Base-by-base conservation (phyloP, 2,329 filamentous ascomycete genomes). In the Colletotrichum neosansevieriae region DNA sequence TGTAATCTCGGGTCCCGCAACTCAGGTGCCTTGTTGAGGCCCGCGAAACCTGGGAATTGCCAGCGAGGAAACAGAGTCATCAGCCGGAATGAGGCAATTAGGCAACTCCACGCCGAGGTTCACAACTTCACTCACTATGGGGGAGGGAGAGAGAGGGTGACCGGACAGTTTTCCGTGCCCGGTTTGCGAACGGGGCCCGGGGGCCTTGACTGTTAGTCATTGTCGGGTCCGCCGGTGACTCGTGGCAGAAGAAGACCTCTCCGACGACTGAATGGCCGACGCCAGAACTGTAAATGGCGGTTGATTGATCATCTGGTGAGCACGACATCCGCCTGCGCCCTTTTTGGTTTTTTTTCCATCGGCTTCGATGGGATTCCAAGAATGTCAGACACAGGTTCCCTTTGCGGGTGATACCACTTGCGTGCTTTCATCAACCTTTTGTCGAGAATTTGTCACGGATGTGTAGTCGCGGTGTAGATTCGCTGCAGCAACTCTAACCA, bases 21-120 rank as follows among this genome's bases (percentile, higher is more conserved):
- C 17, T 54, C 50, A 38, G 50, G 50, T 38, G 50, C 32, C 50
- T 54, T 54, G 32, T 38, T 21, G 50, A 54, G 59, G 21, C 36
- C 10, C 24, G 34, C 58, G 36, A 61, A 42, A 21, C 24, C 58
- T 63, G 24, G 63, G 59, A 63, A 40, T 51, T 50, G 50, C 50
- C 51, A 21, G 59, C 51, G 36, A 63, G 42, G 34, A 50, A 50
- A 32, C 36, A 61, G n/a, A 49, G 44, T 61, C 45, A 42, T 19
- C 17, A 36, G 36, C n/a, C 17, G 29, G 42, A 60, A 51, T 51
- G 47, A 57, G 45, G 58, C 50, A 56, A 58, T 58, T 45, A 58
- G 38, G 45, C 19, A 34, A 58, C 53, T 59, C 19, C 56, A 58
- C 17, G 36, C 50, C 36, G 53, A 56, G n/a, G 13, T 36, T 36